These are phyloP conservation scores for Hypholoma fasciculare DNA, from an alignment of 768 basidiomycete genomes.

Conservation along the genomic window DNA sequence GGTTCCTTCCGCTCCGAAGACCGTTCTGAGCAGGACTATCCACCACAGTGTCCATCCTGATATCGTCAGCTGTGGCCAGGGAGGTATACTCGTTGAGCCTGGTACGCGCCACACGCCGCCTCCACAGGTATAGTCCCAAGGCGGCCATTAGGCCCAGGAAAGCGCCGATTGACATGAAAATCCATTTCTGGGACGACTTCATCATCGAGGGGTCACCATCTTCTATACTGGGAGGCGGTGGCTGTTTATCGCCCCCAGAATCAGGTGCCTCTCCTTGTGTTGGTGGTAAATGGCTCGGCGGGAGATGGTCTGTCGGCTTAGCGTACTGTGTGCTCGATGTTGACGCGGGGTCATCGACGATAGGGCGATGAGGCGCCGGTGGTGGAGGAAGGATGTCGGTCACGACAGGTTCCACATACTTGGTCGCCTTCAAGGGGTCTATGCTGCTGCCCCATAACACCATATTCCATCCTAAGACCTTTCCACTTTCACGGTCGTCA, in stretches of 20 bases:
- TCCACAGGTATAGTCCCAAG: constrained; percentile 73
- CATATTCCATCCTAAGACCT: constrained; percentile 89
- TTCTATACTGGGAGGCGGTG: constrained; percentile 7
- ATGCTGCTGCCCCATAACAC: constrained; percentile 87
- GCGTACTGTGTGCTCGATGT: constrained; percentile 59
- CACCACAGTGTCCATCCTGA: constrained; percentile 73
- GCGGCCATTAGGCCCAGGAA: constrained; percentile 70
- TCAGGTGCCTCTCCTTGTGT: constrained; percentile 44
- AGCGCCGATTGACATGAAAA: constrained; percentile 72
- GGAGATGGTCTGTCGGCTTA: constrained; percentile 86
- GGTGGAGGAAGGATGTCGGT: constrained; percentile 47
- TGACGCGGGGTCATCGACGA: constrained; percentile 21
- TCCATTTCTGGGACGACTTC: constrained; percentile 83
- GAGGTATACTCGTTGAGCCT: constrained; percentile 51
- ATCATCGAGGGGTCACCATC: constrained; percentile 55
- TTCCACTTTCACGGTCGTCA: constrained; percentile 49
- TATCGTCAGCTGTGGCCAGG: constrained; percentile 60
- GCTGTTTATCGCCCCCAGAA: constrained; percentile 62
- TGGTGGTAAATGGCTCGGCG: constrained; percentile 63
- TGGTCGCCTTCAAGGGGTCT: constrained; percentile 64
- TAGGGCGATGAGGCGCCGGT: constrained; percentile 36
- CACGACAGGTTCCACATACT: constrained; percentile 56
- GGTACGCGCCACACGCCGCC: constrained; percentile 46
- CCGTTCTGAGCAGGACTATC: constrained; percentile 9
- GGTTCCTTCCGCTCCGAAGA: background rate